A percentile compares a stretch with the other conserved stretches of the same genome.
Conservation (phyloP, 139 green algal genomes). For the Closterium sp. region DNA sequence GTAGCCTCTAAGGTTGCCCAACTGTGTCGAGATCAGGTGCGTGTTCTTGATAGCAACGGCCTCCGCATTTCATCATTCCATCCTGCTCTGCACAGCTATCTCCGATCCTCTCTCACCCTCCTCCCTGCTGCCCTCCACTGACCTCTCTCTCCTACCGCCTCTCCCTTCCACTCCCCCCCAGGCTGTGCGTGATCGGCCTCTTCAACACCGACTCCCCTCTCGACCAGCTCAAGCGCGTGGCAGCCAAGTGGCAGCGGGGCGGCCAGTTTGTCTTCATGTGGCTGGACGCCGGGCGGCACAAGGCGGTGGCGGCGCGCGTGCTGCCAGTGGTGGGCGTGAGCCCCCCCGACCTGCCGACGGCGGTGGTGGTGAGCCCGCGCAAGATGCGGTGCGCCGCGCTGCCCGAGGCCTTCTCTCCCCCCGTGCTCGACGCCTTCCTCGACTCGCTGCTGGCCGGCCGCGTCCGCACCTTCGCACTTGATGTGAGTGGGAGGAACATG, state of each 20-base stretch:
- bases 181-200: background rate
- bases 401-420: background rate
- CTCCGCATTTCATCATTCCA: too few relatives aligned
- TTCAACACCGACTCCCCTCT: background rate
- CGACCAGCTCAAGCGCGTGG: background rate
- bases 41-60: too few relatives aligned
- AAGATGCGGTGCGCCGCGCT: background rate
- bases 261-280: constrained; percentile 22
- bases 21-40: too few relatives aligned
- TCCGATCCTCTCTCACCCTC: too few relatives aligned
- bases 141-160: too few relatives aligned
- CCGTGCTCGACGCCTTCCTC: background rate
- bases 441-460: background rate
- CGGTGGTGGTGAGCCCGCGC: constrained; percentile 9
- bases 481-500: background rate
- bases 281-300: constrained; percentile 3
- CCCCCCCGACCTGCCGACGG: background rate
- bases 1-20: too few relatives aligned
- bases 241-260: background rate
- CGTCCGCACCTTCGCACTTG: background rate
- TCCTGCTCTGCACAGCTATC: too few relatives aligned
- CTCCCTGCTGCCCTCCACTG: too few relatives aligned
- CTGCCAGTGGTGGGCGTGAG: background rate
- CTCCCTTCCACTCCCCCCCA: background rate
- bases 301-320: background rate